Evolutionary conservation across 176 grass and related monocot genomes (phyloP).

Genomic region (Tillandsia fasciculata): DNA sequence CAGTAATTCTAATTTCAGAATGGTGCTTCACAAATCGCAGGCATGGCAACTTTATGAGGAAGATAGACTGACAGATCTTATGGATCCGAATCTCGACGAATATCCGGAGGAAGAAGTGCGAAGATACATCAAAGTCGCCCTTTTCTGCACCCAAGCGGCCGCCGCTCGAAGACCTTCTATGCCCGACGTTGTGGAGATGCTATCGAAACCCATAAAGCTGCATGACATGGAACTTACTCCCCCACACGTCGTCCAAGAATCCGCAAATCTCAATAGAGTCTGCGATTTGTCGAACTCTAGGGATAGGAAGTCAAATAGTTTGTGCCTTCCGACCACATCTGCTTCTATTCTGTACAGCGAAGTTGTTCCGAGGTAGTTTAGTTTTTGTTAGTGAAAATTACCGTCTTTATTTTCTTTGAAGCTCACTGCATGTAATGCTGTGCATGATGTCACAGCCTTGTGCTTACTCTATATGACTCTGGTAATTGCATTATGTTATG

Average conservation of each 20-base stretch:
- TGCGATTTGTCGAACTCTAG: background rate
- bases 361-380: background rate
- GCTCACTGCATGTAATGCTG: too few relatives aligned
- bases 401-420: too few relatives aligned
- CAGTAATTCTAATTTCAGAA: background rate
- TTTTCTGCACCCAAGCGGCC: slow-evolving; percentile 32
- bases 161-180: slow-evolving; percentile 28
- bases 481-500: too few relatives aligned
- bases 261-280: background rate
- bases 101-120: slow-evolving; percentile 18
- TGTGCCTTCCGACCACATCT: background rate
- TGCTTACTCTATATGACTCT: too few relatives aligned
- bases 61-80: slow-evolving; percentile 22
- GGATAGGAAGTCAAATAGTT: background rate
- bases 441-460: too few relatives aligned
- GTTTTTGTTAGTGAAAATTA: too few relatives aligned
- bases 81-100: slow-evolving; percentile 19
- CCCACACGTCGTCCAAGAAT: slow-evolving; percentile 12
- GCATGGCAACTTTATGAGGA: slow-evolving; percentile 32
- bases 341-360: background rate
- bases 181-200: slow-evolving; percentile 31
- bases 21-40: slow-evolving; percentile 4
- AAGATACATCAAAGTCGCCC: slow-evolving; percentile 28
- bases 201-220: slow-evolving; percentile 15
- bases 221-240: slow-evolving; percentile 25